Conservation (phyloP, 192 early-diverging fungal genomes). For the Backusella parvicylindrica region DNA sequence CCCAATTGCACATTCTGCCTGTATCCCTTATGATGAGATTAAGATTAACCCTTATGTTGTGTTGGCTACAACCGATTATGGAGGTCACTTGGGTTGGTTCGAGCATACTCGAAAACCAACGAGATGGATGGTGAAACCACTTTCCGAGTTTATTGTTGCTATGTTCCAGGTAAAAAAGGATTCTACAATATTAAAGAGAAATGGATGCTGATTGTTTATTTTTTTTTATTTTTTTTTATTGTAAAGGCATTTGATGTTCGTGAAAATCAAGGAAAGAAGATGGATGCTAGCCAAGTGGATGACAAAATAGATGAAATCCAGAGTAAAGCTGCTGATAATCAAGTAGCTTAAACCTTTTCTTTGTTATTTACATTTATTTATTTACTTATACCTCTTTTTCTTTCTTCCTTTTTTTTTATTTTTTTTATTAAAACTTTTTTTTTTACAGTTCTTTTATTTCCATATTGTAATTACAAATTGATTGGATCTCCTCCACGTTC, state of each 20-base stretch:
- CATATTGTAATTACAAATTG: background rate
- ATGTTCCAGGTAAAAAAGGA: conserved; percentile 33
- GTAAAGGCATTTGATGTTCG: conserved; percentile 12
- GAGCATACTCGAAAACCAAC: conserved; percentile 44
- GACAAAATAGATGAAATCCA: conserved; percentile 12
- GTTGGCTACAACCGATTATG: conserved; percentile 75
- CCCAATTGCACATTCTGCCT: conserved; percentile 70
- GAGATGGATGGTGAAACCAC: conserved; percentile 64
- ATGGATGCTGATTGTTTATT: background rate
- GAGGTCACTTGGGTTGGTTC: conserved; percentile 95
- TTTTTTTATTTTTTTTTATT: background rate
- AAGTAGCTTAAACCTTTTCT: background rate
- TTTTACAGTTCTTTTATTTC: background rate
- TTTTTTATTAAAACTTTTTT: background rate
- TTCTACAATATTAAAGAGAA: background rate
- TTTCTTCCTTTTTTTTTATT: background rate
- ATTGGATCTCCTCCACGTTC: background rate
- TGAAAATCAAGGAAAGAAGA: background rate
- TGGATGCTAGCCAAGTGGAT: conserved; percentile 5
- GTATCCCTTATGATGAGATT: conserved; percentile 74
- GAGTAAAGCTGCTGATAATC: background rate
- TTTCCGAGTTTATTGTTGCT: conserved; percentile 65
- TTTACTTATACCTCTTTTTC: background rate
- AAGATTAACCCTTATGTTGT: conserved; percentile 75
- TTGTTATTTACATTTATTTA: background rate